Base-by-base conservation (phyloP, 305 asterid genomes). In the Solanum aculeatissimum region DNA sequence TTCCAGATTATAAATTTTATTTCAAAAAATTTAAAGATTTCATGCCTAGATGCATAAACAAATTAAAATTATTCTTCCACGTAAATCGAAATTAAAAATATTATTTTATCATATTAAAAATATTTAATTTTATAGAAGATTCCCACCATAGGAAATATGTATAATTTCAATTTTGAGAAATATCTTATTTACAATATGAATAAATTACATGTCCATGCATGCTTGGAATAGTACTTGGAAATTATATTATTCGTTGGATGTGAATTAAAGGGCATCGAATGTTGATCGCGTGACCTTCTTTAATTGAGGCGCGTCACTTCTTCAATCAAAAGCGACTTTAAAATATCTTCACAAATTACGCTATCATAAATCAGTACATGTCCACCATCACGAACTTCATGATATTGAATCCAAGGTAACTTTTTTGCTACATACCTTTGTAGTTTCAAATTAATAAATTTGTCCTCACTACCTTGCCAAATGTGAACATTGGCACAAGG, bases 401-500 rank as follows among this genome's bases (percentile, higher is more conserved):
- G 99, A 79, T 94, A 96, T 68, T 87, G 90, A 80, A 96, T 90
- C 99, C 99, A 96, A 1, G 98, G 94, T 38, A 96, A 91, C 90
- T 77, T 94, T 40, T 85, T 77, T 0, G 93, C 90, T 5, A 96
- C 90, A 65, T 89, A 87, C 72, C 99, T 92, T 65, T 96, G 99
- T 65, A 96, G 62, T 25, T 91, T 90, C 85, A 87, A 86, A 21
- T 98, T 97, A 23, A 94, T 97, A 42, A 93, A 93, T 85, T 90
- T 93, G 88, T 96, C 98, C 85, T 96, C 98, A 47, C 69, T 68
- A 15, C 99, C 99, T 83, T 94, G 98, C 99, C 99, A 96, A 32
- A 96, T 92, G 60, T 96, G 99, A n/a, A 94, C 94, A 19, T 63
- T 19, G 81, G 87, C 63, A 87, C 92, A 1, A n/a, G 99, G 99